phyloP scores from a whole-genome alignment of 371 early-diverging fungal species.

The Dichotomocladium elegans region DNA sequence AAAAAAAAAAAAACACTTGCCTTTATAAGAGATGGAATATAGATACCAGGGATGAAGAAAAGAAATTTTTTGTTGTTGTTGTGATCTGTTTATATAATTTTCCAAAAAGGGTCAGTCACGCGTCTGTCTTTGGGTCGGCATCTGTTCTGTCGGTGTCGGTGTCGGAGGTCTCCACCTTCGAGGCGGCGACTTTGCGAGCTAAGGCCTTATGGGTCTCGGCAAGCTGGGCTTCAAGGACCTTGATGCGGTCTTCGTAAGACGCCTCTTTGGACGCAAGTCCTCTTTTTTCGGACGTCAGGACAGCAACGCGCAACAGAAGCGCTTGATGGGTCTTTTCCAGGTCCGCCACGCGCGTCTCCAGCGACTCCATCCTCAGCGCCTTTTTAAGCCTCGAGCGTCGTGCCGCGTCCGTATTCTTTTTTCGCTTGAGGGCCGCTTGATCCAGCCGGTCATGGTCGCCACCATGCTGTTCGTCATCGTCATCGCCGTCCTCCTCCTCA shows the following conservation, averaged over 20 bases:
- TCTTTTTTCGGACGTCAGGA: constrained; percentile 63
- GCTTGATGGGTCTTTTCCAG: constrained; percentile 68
- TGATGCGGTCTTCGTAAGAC: constrained; percentile 58
- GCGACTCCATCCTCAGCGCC: constrained; percentile 70
- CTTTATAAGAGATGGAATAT: not conserved
- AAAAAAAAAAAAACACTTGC: constrained; percentile 5
- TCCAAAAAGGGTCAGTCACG: no score
- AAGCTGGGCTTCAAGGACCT: constrained; percentile 60
- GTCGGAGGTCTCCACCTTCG: no score
- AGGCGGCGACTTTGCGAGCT: not conserved
- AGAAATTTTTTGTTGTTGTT: no score
- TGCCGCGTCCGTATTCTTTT: constrained; percentile 89
- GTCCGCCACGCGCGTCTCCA: constrained; percentile 68
- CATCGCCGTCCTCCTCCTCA: no score
- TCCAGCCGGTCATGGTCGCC: constrained; percentile 18
- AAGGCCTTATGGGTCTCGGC: constrained; percentile 49
- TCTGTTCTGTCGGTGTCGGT: no score
- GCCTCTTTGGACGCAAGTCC: constrained; percentile 51
- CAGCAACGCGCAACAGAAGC: constrained; percentile 58
- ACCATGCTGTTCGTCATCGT: not conserved
- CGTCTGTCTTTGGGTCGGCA: not conserved
- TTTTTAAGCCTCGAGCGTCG: constrained; percentile 85
- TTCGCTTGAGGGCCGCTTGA: constrained; percentile 68
- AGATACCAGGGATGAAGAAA: not conserved
- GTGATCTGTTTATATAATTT: no score